Conservation (phyloP, 1,284 basidiomycete species). For the Puccinia sorghi region DNA sequence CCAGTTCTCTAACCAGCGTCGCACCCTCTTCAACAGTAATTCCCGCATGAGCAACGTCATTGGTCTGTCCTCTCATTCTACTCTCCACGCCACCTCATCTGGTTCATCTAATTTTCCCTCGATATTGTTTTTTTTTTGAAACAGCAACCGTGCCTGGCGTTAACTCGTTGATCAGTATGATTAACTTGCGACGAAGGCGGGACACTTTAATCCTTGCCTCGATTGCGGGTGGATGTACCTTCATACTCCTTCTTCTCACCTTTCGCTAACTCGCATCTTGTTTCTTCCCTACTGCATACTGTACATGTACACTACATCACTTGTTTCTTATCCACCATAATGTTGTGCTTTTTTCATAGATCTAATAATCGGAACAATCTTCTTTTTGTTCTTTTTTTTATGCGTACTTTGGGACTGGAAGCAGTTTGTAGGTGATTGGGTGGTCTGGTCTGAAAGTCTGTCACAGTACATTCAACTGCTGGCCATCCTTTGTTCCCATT, state of each 20-base stretch:
- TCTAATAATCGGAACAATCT: too few relatives aligned
- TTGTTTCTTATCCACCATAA: too few relatives aligned
- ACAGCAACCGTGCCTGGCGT: conserved; percentile 86
- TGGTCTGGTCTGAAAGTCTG: too few relatives aligned
- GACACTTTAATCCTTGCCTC: conserved; percentile 87
- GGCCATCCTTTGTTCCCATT: too few relatives aligned
- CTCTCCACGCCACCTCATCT: not conserved
- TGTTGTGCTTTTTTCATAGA: too few relatives aligned
- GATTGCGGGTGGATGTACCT: conserved; percentile 77
- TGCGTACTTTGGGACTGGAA: too few relatives aligned
- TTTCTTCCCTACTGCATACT: not conserved
- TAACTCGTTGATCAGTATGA: conserved; percentile 86
- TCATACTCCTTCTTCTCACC: conserved; percentile 68
- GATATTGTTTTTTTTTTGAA: not conserved
- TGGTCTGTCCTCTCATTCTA: conserved; percentile 63
- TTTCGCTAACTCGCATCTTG: not conserved
- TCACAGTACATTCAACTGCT: too few relatives aligned
- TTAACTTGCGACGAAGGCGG: conserved; percentile 80
- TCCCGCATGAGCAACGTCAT: conserved; percentile 78
- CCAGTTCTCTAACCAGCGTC: conserved; percentile 83
- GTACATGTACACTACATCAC: conserved; percentile 9
- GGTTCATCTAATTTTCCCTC: conserved; percentile 3
- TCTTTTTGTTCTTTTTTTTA: too few relatives aligned
- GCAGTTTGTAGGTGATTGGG: too few relatives aligned
- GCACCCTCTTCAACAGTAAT: conserved; percentile 74